Base-by-base conservation (phyloP, 2,329 filamentous ascomycete species). In the Pseudogymnoascus sp. region DNA sequence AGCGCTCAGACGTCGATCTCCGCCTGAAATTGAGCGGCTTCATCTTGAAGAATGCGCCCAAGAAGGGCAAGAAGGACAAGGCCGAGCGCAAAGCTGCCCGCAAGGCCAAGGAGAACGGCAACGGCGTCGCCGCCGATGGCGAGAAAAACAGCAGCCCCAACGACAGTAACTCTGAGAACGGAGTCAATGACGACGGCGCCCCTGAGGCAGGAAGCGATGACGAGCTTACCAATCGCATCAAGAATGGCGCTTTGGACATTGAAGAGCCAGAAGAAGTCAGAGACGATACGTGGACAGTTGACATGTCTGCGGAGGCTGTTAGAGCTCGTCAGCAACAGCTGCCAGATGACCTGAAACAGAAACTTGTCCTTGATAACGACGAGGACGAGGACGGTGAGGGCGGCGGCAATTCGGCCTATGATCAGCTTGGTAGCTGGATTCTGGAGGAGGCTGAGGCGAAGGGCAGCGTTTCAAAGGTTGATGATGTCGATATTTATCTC, bases 61-160 rank as follows among this genome's bases (percentile, higher is more conserved):
- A 86, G 79, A 96, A 96, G 82, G 91, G 91, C 78, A 97, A 97
- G 85, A 96, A 96, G 80, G 91, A 97, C 82, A 97, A 96, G 83
- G 89, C 91, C 63, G 90, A 87, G 75, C 84, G 90, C 77, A 96
- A 95, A 82, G 95, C 95, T 76, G 89, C 91, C 73, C 91, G 92
- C 75, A 92, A 89, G 77, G 92, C 93, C 70, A 93, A 91, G 81
- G 77, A 79, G 68, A 85, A 86, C 68, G 83, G 81, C 65, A 33
- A 33, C n/a, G 50, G 50, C 6, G 11, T 1, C 23, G 46, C 29
- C 29, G 50, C 29, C 17, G 78, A 77, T 62, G 77, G 77, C 63
- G 78, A 82, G 64, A 78, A 81, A 65, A 85, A 84, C 67, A 83
- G 84, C 66, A 81, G 82, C 68, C 81, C 77, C 66, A 87, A 84